Conservation (phyloP, 129 eudicot genomes). For the Flaveria brownii region DNA sequence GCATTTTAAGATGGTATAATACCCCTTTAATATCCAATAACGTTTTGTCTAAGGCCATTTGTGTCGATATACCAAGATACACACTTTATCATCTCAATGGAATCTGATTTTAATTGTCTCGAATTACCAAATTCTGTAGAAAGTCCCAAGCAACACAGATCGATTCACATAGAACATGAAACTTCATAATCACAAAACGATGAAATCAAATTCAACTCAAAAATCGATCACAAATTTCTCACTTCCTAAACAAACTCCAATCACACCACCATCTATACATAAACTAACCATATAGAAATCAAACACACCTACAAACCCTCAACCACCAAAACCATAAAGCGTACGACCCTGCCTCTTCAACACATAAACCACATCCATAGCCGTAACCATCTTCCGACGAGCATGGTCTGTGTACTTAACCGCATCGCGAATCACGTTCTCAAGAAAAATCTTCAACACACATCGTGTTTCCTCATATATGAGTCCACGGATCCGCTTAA, state of each 20-base stretch:
- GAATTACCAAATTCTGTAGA: too few species aligned
- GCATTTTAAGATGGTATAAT: too few species aligned
- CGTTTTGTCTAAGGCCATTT: too few species aligned
- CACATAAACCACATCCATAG: neutral
- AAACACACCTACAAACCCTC: too few species aligned
- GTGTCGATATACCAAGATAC: too few species aligned
- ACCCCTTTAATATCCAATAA: too few species aligned
- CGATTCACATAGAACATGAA: too few species aligned
- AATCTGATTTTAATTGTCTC: too few species aligned
- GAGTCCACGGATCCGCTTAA: neutral
- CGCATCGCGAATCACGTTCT: neutral
- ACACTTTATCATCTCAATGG: too few species aligned
- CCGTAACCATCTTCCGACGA: neutral
- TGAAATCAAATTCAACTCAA: neutral
- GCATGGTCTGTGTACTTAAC: neutral
- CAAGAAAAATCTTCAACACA: neutral
- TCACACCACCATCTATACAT: neutral
- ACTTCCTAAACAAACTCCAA: neutral
- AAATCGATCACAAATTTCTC: neutral
- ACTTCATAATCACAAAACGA: too few species aligned
- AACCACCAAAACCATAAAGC: neutral
- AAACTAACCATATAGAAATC: neutral
- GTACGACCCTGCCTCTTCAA: neutral
- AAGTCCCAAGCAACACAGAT: too few species aligned
- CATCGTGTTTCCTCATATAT: neutral